These are phyloP conservation scores for Caryopteris hybrid DNA, from an alignment of 305 asterid species.

Conservation along the genomic window DNA sequence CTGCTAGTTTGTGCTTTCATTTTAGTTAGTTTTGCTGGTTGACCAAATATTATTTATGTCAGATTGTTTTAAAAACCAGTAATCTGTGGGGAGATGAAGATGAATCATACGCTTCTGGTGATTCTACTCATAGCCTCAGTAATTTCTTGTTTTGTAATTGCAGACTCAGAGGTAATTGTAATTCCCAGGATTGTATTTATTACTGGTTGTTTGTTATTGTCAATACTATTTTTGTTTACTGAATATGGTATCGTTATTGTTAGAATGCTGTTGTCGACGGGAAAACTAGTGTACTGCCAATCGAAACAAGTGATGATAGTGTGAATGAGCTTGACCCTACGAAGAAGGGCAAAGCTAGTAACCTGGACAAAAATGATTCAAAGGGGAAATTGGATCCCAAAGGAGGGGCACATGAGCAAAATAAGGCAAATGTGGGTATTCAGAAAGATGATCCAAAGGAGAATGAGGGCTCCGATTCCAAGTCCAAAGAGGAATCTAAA, in stretches of 20 bases:
- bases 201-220: background rate
- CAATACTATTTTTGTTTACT: background rate
- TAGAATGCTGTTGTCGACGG: constrained; percentile 33
- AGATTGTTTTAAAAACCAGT: constrained; percentile 19
- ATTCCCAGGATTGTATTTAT: background rate
- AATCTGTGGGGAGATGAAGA: constrained; percentile 35
- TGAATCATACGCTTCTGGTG: constrained; percentile 25
- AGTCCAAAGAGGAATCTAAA: constrained; percentile 19
- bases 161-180: constrained; percentile 51
- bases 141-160: constrained; percentile 25
- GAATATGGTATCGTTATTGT: constrained; percentile 14
- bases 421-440: constrained; percentile 14
- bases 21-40: background rate
- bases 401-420: constrained; percentile 16
- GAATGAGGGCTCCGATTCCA: constrained; percentile 24
- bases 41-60: constrained; percentile 9
- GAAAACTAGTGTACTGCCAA: constrained; percentile 5
- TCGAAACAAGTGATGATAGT: constrained; percentile 24
- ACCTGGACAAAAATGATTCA: constrained; percentile 15
- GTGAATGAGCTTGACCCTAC: constrained; percentile 27
- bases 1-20: background rate
- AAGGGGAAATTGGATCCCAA: constrained; percentile 22
- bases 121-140: constrained; percentile 32
- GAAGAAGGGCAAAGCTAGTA: constrained; percentile 20
- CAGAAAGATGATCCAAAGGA: constrained; percentile 33